A percentile compares a stretch with the other conserved stretches of the same genome.
Conservation (phyloP, 78 protist genomes). For the slime mould (Dictyostelium discoideum) region dicty_2.7 NC_007089.4:2513501-2514000, state of each 20-base stretch:
- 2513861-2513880: conserved; percentile 93
- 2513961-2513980: conserved; percentile 98
- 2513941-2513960: conserved; percentile 85
- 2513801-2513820: conserved; percentile 38
- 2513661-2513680: conserved; percentile 96
- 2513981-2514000: conserved; percentile 97
- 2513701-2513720: conserved; percentile 98
- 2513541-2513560: conserved; percentile 99
- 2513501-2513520: conserved; percentile 98
- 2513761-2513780: conserved; percentile 97
- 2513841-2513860: conserved; percentile 91
- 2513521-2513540: conserved; percentile 93
- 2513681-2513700: conserved; percentile 97
- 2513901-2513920: conserved; percentile 80
- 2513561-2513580: conserved; percentile 97
- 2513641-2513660: conserved; percentile 90
- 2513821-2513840: conserved; percentile 38
- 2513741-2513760: conserved; percentile 95
- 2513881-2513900: conserved; percentile 91
- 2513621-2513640: conserved; percentile 85
- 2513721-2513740: conserved; percentile 99
- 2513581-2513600: conserved; percentile 89
- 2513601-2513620: conserved; percentile 99
- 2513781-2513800: conserved; percentile 78
- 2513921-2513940: conserved; percentile 75